These are phyloP conservation scores for Acanthamoeba culbertsoni DNA, from an alignment of 208 protist species.

Conservation along the genomic window DNA sequence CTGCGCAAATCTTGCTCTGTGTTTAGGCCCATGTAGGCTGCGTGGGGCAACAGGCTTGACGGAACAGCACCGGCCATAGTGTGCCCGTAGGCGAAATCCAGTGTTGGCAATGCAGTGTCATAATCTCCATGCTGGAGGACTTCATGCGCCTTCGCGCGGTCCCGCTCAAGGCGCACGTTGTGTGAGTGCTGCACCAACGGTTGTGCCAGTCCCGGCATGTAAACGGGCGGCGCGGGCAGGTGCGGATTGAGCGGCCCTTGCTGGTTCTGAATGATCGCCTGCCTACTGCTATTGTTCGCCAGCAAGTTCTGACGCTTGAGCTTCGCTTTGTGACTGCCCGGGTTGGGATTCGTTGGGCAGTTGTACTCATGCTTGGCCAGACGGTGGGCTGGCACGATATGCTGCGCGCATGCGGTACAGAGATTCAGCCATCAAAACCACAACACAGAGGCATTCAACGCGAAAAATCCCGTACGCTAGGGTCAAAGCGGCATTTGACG, in stretches of 20 bases:
- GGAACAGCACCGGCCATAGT: no score
- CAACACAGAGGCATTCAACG: not conserved
- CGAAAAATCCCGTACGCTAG: not conserved
- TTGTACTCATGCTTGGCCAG: not conserved
- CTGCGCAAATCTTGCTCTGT: no score
- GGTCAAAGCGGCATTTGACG: not conserved
- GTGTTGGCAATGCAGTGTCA: no score
- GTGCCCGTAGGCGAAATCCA: no score
- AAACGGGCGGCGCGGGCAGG: not conserved
- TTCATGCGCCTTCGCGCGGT: not conserved
- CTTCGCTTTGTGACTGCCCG: not conserved
- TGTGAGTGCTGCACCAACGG: not conserved
- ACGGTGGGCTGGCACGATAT: not conserved
- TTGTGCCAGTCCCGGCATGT: not conserved
- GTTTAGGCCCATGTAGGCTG: no score
- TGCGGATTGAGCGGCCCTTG: not conserved
- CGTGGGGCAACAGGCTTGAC: no score
- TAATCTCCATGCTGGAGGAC: not conserved
- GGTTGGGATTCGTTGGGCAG: not conserved
- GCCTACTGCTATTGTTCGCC: not conserved
- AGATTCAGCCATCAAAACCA: not conserved
- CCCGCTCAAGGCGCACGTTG: not conserved
- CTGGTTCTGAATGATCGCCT: not conserved
- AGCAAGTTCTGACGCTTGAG: not conserved
- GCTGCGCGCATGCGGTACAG: not conserved